A percentile compares a stretch with the other conserved stretches of the same genome.
These are phyloP conservation scores for Nissolia schottii DNA, from an alignment of 306 rosid species.

Conservation along the genomic window DNA sequence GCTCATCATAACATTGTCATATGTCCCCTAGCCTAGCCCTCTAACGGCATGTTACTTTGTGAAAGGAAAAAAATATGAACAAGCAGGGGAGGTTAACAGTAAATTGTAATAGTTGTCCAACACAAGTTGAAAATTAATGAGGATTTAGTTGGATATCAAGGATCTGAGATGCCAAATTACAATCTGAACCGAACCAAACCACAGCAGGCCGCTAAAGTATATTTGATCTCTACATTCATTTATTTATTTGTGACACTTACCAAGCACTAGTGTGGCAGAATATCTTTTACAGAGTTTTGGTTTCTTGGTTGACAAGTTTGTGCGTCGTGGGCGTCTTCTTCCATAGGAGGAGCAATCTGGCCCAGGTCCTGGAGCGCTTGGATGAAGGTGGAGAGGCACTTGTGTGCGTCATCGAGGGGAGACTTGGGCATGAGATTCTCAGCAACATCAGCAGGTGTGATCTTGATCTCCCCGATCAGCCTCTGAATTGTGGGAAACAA, in stretches of 20 bases:
- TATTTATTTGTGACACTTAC: not conserved
- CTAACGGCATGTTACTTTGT: no score
- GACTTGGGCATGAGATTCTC: constrained; percentile 89
- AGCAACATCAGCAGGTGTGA: constrained; percentile 86
- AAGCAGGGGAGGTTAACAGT: not conserved
- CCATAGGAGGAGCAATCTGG: constrained; percentile 21
- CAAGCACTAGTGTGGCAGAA: constrained; percentile 16
- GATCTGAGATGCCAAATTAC: not conserved
- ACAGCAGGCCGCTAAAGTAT: not conserved
- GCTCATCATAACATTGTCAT: not conserved
- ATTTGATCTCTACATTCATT: not conserved
- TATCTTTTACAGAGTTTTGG: not conserved
- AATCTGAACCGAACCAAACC: constrained; percentile 7
- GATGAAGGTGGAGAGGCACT: constrained; percentile 55
- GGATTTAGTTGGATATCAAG: constrained; percentile 7
- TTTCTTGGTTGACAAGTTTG: constrained; percentile 8
- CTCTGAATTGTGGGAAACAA: constrained; percentile 47
- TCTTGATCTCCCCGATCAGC: constrained; percentile 41
- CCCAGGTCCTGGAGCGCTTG: constrained; percentile 45
- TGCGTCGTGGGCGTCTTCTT: constrained; percentile 18
- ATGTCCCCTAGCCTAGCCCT: no score
- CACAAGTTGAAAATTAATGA: constrained; percentile 17
- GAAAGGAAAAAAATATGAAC: not conserved
- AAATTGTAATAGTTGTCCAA: not conserved
- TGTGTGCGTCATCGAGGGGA: constrained; percentile 52